Base-by-base conservation (phyloP, 1,284 basidiomycete species). In the Xerocomus minutiporus region DNA sequence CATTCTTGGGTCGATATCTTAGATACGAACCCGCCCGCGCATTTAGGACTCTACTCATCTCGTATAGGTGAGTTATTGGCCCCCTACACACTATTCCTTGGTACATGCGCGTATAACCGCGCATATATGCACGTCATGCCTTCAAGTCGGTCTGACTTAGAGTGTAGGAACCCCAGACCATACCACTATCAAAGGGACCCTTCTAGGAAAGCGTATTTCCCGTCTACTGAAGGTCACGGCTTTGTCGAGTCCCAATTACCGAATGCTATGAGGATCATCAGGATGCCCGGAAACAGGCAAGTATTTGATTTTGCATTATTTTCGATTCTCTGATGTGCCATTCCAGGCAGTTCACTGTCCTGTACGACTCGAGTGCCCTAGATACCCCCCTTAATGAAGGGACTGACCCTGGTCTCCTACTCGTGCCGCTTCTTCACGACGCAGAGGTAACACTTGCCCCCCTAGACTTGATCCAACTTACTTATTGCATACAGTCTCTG, bases 21-120 rank as follows among this genome's bases (percentile, higher is more conserved):
- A 86, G 88, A 46, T 90, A 82, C 56, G 88, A 91, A 59, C 80
- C 77, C 26, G 88, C 88, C n/a, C 78, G 85, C 56, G 85, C 86
- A n/a, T 84, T 82, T 59, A 78, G 85, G 57, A 80, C 86, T 13
- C 71, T 91, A 17, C 72, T 86, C 52, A 73, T 91, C 49, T 90
- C 88, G 17, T 90, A 88, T 65, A 75, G 84, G 86, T 86, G 58
- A 44, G 74, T 20, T 26, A 51, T n/a, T 12, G 41, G n/a, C 23
- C 35, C 44, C 32, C 23, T 17, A 11, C 28, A 35, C 20, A 25
- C 8, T 35, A 39, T 35, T 17, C n/a, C 43, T 13, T 5, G 20
- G 39, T 58, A 57, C 69, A 61, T 61, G 62, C 64, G 31, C 42
- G 9, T 20, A 41, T 3, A 38, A 42, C 8, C 9, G 34, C 53